These are phyloP conservation scores for Steccherinum ochraceum DNA, from an alignment of 768 basidiomycete genomes.

Conservation along the genomic window DNA sequence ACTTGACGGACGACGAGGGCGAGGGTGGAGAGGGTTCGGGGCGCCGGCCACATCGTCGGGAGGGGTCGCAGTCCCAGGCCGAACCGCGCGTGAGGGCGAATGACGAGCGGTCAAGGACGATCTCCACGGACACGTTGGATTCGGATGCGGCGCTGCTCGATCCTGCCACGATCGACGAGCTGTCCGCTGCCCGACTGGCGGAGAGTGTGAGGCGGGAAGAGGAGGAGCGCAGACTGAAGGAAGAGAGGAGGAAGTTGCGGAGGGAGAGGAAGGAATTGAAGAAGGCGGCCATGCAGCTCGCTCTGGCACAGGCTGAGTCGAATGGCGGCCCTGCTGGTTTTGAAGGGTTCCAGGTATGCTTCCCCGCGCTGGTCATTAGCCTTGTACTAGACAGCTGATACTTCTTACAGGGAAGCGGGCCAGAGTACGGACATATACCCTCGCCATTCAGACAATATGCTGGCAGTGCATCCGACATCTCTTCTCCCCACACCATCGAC, in stretches of 20 bases:
- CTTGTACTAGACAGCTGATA: background rate
- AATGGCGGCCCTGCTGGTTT: conserved; percentile 33
- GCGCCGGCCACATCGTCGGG: too few relatives aligned
- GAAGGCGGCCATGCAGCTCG: conserved; percentile 32
- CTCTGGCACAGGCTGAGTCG: conserved; percentile 14
- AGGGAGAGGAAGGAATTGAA: conserved; percentile 41
- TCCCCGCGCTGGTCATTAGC: background rate
- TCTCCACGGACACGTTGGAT: conserved; percentile 47
- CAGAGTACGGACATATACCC: conserved; percentile 8
- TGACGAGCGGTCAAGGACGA: conserved; percentile 10
- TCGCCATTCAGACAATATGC: conserved; percentile 8
- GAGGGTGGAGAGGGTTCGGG: background rate
- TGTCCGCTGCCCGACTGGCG: conserved; percentile 38
- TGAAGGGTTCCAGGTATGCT: conserved; percentile 64
- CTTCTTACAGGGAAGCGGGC: conserved; percentile 19
- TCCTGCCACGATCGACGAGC: conserved; percentile 44
- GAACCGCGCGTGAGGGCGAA: background rate
- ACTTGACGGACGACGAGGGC: conserved; percentile 50
- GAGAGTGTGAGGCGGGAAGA: conserved; percentile 29
- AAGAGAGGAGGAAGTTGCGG: conserved; percentile 40
- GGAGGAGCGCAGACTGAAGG: conserved; percentile 36
- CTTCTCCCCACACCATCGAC: conserved; percentile 14
- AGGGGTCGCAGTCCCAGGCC: too few relatives aligned
- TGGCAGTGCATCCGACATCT: conserved; percentile 14
- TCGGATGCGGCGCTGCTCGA: conserved; percentile 67